Evolutionary conservation across 345 rosid genomes (phyloP).

Genomic region (Aethionema arabicum): DNA sequence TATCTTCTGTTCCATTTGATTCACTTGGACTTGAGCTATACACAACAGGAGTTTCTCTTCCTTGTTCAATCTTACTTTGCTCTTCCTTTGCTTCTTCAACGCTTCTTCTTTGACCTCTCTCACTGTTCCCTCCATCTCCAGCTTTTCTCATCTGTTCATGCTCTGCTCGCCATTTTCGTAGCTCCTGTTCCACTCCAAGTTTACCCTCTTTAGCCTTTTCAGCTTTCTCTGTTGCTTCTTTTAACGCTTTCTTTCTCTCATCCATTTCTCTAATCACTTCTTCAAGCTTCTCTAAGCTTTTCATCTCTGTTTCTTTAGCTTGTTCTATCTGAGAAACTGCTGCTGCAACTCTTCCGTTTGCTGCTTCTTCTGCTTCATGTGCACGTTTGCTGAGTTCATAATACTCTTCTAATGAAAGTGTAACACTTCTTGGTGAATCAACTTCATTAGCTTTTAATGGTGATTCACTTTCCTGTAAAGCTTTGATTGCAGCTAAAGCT

Average conservation of each 20-base stretch:
- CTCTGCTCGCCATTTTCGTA: conserved; percentile 85
- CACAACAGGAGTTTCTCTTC: conserved; percentile 21
- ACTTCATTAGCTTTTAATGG: conserved; percentile 38
- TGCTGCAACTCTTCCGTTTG: conserved; percentile 65
- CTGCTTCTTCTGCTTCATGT: conserved; percentile 78
- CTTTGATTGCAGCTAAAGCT: conserved; percentile 79
- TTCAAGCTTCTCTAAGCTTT: conserved; percentile 58
- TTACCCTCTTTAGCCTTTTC: conserved; percentile 86
- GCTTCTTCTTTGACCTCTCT: conserved; percentile 40
- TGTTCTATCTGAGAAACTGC: conserved; percentile 71
- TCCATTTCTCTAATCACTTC: conserved; percentile 63
- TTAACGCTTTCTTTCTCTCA: conserved; percentile 61
- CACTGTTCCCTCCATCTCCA: conserved; percentile 35
- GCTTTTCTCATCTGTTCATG: conserved; percentile 70
- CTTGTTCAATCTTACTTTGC: conserved; percentile 24
- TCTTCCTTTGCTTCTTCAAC: conserved; percentile 34
- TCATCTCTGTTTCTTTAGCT: conserved; percentile 67
- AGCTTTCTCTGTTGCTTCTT: conserved; percentile 67
- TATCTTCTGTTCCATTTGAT: conserved; percentile 30
- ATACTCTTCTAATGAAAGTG: conserved; percentile 84
- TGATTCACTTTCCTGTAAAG: conserved; percentile 76
- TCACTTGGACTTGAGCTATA: conserved; percentile 31
- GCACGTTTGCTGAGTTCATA: conserved; percentile 83
- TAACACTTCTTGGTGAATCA: conserved; percentile 54
- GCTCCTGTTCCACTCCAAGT: conserved; percentile 75